phyloP scores from a whole-genome alignment of 1,284 basidiomycete genomes.

The Fomitopsis betulina region DNA sequence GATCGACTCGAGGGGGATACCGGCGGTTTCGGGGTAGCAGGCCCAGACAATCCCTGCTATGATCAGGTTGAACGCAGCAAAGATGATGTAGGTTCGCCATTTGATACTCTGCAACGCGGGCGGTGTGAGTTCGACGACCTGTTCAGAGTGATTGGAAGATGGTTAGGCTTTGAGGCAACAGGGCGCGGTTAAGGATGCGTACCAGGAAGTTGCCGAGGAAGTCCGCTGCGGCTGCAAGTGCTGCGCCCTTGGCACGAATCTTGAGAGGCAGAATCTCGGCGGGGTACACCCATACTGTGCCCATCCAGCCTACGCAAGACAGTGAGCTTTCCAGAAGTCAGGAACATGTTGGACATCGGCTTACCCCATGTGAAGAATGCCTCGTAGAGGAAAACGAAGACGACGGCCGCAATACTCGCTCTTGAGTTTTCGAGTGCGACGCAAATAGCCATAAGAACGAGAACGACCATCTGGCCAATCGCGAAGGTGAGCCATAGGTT shows the following conservation, averaged over 20 bases:
- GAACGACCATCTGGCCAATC: conserved; percentile 5
- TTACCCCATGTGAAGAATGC: conserved; percentile 11
- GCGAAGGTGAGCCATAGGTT: conserved; percentile 9
- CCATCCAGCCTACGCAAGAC: conserved; percentile 9
- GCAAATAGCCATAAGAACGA: conserved; percentile 9
- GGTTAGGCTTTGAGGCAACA: neutral
- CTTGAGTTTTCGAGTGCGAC: conserved; percentile 3
- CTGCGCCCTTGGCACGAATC: conserved; percentile 11
- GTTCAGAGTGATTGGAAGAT: conserved; percentile 24
- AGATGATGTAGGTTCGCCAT: conserved; percentile 45
- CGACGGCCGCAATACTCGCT: conserved; percentile 7
- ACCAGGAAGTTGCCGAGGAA: conserved; percentile 13
- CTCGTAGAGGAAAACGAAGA: conserved; percentile 11
- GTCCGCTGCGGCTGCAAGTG: conserved; percentile 9
- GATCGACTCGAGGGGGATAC: conserved; percentile 39
- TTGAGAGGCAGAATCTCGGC: conserved; percentile 12
- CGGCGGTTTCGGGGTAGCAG: conserved; percentile 43
- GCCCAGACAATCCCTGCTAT: conserved; percentile 41
- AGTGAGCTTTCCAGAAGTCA: neutral
- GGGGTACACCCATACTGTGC: conserved; percentile 11
- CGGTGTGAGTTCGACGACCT: conserved; percentile 44
- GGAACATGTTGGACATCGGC: neutral
- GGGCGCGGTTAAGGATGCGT: neutral
- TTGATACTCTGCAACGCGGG: conserved; percentile 45
- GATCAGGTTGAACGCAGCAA: conserved; percentile 40